phyloP scores from a whole-genome alignment of 352 stramenopile genomes.

The Pythium biforme region DNA sequence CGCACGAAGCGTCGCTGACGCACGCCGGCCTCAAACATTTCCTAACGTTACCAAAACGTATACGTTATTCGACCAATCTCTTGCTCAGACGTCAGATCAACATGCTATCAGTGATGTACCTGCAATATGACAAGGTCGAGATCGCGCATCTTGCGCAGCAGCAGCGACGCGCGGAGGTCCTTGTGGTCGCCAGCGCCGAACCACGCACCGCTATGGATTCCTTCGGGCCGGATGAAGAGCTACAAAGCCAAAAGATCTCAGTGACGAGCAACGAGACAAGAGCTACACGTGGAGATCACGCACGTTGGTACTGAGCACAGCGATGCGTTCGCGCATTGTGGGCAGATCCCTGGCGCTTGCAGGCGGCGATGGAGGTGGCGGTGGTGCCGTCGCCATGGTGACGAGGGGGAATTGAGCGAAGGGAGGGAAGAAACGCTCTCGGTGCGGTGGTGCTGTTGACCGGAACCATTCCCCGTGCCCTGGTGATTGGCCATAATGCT shows the following conservation, averaged over 20 bases:
- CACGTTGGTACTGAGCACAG: constrained; percentile 73
- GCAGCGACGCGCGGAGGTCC: constrained; percentile 58
- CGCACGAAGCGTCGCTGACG: constrained; percentile 57
- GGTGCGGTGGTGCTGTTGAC: no score
- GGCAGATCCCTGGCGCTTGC: not conserved
- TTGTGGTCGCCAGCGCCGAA: constrained; percentile 73
- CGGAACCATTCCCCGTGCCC: no score
- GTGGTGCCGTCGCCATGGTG: no score
- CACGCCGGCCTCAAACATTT: constrained; percentile 76
- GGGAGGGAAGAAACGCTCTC: no score
- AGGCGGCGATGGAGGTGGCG: no score
- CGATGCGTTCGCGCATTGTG: constrained; percentile 44
- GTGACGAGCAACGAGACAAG: not conserved
- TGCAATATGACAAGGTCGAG: constrained; percentile 77
- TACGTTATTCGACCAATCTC: no score
- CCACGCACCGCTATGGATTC: constrained; percentile 75
- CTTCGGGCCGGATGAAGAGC: constrained; percentile 75
- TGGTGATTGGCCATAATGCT: not conserved
- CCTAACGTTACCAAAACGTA: constrained; percentile 28
- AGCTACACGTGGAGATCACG: not conserved
- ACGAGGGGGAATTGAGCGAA: no score
- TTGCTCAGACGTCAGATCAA: no score
- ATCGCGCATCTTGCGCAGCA: constrained; percentile 68
- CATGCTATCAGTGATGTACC: constrained; percentile 20
- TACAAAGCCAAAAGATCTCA: constrained; percentile 18